phyloP scores from a whole-genome alignment of 2,329 filamentous ascomycete species.

The Penicillium sp. region DNA sequence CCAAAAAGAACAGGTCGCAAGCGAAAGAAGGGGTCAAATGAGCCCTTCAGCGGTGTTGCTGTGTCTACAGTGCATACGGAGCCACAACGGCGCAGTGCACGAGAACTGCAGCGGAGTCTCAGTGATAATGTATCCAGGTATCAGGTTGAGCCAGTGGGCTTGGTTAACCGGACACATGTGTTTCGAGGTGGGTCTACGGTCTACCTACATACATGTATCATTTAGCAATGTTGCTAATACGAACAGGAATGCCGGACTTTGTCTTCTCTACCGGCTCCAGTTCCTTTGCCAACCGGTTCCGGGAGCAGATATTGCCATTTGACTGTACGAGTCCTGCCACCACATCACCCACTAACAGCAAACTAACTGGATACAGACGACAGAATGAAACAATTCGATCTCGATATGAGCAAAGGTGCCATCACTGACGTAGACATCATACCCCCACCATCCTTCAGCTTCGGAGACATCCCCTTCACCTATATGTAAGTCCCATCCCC shows the following conservation, averaged over 20 bases:
- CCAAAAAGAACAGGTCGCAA: constrained; percentile 80
- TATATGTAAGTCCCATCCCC: constrained; percentile 40
- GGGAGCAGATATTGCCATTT: constrained; percentile 61
- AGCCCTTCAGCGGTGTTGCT: constrained; percentile 54
- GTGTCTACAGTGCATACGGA: no score
- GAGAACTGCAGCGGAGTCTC: constrained; percentile 42
- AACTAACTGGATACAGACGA: constrained; percentile 36
- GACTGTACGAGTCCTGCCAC: constrained; percentile 49
- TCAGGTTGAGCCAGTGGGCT: constrained; percentile 59
- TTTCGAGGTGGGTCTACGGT: constrained; percentile 56
- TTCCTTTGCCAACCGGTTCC: constrained; percentile 61
- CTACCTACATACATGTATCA: no score
- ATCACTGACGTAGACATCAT: constrained; percentile 60
- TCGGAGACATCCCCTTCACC: constrained; percentile 63
- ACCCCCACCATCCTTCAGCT: constrained; percentile 69
- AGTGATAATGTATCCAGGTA: constrained; percentile 63
- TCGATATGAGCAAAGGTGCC: constrained; percentile 55
- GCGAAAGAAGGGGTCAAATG: constrained; percentile 65
- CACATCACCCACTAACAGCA: rapidly evolving
- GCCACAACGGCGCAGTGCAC: constrained; percentile 19
- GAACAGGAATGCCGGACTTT: constrained; percentile 72
- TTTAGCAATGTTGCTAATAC: no score
- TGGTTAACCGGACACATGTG: constrained; percentile 70
- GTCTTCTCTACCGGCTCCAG: constrained; percentile 65
- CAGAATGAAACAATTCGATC: constrained; percentile 56